phyloP scores from a whole-genome alignment of 1,139 yeast species.

The Arxiozyma slooffiae region DNA sequence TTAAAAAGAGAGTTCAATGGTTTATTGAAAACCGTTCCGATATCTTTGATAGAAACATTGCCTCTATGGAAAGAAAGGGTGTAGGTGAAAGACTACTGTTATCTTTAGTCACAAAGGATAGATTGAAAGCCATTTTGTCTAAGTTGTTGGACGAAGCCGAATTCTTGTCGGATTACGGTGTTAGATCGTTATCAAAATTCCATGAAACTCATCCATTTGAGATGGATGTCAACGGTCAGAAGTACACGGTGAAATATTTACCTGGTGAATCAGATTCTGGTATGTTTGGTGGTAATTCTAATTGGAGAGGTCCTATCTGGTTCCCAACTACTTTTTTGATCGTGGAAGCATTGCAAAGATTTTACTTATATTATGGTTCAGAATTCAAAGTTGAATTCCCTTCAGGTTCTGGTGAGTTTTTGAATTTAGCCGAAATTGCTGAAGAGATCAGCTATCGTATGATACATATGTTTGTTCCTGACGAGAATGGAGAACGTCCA shows the following conservation, averaged over 20 bases:
- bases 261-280: conserved; percentile 95
- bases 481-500: conserved; percentile 62
- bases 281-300: conserved; percentile 93
- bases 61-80: conserved; percentile 79
- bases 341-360: conserved; percentile 82
- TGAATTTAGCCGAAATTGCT: conserved; percentile 87
- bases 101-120: conserved; percentile 73
- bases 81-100: conserved; percentile 75
- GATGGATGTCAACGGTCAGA: conserved; percentile 76
- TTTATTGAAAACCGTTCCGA: conserved; percentile 62
- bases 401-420: conserved; percentile 67
- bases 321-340: conserved; percentile 85
- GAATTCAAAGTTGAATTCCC: conserved; percentile 85
- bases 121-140: conserved; percentile 65
- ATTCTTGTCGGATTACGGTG: conserved; percentile 78
- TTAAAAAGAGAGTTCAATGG: conserved; percentile 82
- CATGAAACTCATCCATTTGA: conserved; percentile 82
- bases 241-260: conserved; percentile 65
- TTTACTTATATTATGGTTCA: conserved; percentile 83
- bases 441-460: conserved; percentile 85
- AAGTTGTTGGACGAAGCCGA: conserved; percentile 85
- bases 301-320: conserved; percentile 99
- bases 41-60: conserved; percentile 80
- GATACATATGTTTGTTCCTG: conserved; percentile 68
- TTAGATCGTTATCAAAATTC: conserved; percentile 78